Conservation (phyloP, 768 basidiomycete genomes). For the Xerocomellus chrysenteron region DNA sequence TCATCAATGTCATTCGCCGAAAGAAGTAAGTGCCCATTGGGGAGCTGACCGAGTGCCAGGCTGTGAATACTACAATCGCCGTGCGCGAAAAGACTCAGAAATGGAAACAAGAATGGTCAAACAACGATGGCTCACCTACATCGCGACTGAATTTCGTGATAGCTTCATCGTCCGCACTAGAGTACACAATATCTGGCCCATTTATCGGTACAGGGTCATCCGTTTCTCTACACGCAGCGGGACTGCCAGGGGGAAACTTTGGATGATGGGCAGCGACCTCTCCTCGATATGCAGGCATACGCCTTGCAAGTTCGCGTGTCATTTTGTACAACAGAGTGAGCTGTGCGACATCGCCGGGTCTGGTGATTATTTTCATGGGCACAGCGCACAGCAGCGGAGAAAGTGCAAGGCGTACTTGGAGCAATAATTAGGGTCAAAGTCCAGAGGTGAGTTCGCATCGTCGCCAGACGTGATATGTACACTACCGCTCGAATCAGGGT, state of each 20-base stretch:
- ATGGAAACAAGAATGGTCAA: too few species aligned
- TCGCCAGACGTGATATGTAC: slow-evolving; percentile 47
- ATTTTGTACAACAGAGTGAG: slow-evolving; percentile 49
- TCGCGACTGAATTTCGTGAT: slow-evolving; percentile 29
- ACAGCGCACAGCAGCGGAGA: background rate
- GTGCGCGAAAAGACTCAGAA: background rate
- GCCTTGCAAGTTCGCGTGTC: slow-evolving; percentile 51
- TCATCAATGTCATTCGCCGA: background rate
- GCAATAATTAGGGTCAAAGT: slow-evolving; percentile 47
- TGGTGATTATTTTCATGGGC: background rate
- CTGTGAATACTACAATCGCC: background rate
- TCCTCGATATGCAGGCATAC: slow-evolving; percentile 41
- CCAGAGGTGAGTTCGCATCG: slow-evolving; percentile 40
- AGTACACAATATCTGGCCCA: slow-evolving; percentile 35
- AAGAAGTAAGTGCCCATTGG: too few species aligned
- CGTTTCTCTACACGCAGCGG: slow-evolving; percentile 25
- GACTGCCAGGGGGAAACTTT: slow-evolving; percentile 28
- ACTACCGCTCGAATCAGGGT: slow-evolving; percentile 47
- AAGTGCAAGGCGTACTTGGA: slow-evolving; percentile 34
- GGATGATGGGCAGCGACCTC: slow-evolving; percentile 25
- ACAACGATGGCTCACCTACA: slow-evolving; percentile 4
- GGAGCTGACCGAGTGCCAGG: slow-evolving; percentile 19
- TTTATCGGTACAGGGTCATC: slow-evolving; percentile 22
- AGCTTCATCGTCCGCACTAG: slow-evolving; percentile 34
- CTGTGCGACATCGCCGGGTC: slow-evolving; percentile 10